A percentile compares a stretch with the other conserved stretches of the same genome.
phyloP scores from a whole-genome alignment of 2,329 filamentous ascomycete species.

The Fusarium phyllophilum region DNA sequence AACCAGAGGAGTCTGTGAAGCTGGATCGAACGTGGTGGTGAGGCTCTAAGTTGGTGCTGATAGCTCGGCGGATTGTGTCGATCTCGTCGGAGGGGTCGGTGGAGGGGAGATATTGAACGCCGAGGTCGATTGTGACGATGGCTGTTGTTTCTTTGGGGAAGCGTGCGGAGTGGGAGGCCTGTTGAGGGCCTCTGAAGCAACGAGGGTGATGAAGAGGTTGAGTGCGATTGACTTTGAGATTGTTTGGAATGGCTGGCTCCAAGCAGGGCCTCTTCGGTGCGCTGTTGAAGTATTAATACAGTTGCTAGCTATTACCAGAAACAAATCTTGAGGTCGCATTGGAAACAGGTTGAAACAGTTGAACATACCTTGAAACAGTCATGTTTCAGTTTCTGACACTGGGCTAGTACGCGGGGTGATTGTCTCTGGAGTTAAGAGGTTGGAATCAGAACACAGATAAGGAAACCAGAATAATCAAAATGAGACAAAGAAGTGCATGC shows the following conservation, averaged over 20 bases:
- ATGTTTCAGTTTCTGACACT: not conserved
- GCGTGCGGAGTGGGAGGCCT: not conserved
- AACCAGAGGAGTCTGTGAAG: not conserved
- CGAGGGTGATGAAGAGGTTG: not conserved
- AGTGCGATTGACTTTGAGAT: not conserved
- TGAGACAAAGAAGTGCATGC: fast-evolving
- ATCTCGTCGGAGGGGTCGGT: not conserved
- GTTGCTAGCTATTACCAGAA: fast-evolving
- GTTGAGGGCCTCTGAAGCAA: not conserved
- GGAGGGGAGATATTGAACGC: not conserved
- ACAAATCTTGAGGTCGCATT: not conserved
- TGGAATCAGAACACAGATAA: fast-evolving
- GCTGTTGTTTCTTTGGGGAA: not conserved
- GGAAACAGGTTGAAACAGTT: not conserved
- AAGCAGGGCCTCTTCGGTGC: fast-evolving
- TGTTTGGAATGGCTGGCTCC: not conserved
- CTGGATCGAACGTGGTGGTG: not conserved
- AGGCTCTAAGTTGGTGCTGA: not conserved
- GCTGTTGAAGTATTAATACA: not conserved
- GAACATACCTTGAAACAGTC: not conserved
- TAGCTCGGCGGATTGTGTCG: not conserved
- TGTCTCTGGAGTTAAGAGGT: not conserved
- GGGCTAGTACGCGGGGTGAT: not conserved
- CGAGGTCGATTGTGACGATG: not conserved
- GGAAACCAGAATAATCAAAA: fast-evolving